Evolutionary conservation across 495 filamentous ascomycete species (phyloP).

Genomic region (Neurospora hispaniola): DNA sequence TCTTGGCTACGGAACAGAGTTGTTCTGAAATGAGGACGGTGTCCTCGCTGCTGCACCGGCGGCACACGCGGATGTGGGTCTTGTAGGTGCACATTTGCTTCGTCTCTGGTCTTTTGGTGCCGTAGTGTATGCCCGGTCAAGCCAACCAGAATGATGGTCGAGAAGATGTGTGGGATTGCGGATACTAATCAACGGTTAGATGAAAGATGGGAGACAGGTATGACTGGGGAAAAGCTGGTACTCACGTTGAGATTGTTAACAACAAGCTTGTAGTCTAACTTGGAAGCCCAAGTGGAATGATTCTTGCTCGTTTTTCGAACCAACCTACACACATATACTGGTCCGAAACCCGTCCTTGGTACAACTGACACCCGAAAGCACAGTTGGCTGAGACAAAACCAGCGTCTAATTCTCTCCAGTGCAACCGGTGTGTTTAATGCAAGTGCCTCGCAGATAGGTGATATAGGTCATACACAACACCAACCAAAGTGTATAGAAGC

Average conservation of each 20-base stretch:
- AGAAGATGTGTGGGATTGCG: neutral
- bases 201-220: neutral
- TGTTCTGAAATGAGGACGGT: conserved; percentile 35
- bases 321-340: neutral
- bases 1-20: conserved; percentile 21
- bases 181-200: neutral
- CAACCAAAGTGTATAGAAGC: neutral
- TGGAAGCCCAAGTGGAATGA: neutral
- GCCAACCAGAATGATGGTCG: neutral
- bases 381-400: neutral
- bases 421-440: neutral
- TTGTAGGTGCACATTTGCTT: conserved; percentile 32
- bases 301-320: neutral
- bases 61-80: conserved; percentile 29
- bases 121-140: neutral
- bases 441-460: neutral
- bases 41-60: conserved; percentile 25
- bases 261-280: neutral
- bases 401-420: neutral
- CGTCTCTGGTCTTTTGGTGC: neutral
- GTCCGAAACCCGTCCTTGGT: neutral
- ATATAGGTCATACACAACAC: neutral
- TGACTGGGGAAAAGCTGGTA: neutral
- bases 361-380: neutral
- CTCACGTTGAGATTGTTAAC: neutral